phyloP scores from a whole-genome alignment of 768 basidiomycete genomes.

The Rubroboletus satanas region DNA sequence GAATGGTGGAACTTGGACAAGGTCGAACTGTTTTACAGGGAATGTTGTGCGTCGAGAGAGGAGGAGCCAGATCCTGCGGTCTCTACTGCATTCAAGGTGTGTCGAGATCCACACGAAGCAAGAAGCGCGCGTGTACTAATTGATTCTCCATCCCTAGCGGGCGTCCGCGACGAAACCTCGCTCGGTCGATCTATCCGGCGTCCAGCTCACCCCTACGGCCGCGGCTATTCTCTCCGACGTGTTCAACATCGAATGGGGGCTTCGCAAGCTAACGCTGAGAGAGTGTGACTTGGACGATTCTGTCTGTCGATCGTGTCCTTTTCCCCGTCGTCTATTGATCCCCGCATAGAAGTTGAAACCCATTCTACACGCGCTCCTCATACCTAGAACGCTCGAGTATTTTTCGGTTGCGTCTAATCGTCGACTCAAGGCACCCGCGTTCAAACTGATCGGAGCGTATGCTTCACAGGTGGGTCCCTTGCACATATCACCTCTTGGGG shows the following conservation, averaged over 20 bases:
- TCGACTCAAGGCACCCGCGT: conserved; percentile 71
- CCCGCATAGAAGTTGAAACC: conserved; percentile 70
- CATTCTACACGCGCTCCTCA: conserved; percentile 84
- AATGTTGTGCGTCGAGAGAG: conserved; percentile 77
- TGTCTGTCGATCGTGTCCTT: conserved; percentile 37
- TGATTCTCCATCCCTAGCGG: conserved; percentile 34
- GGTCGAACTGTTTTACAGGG: conserved; percentile 82
- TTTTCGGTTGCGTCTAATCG: conserved; percentile 86
- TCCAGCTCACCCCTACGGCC: conserved; percentile 63
- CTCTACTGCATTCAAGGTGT: conserved; percentile 69
- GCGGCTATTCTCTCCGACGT: conserved; percentile 88
- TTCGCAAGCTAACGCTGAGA: conserved; percentile 78
- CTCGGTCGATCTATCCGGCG: conserved; percentile 74
- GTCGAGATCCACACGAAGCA: neutral
- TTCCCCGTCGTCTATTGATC: neutral
- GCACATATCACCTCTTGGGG: neutral
- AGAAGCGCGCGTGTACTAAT: neutral
- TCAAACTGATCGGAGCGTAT: conserved; percentile 77
- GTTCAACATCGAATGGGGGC: conserved; percentile 89
- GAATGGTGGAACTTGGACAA: conserved; percentile 86
- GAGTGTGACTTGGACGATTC: conserved; percentile 85
- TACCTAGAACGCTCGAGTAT: conserved; percentile 74
- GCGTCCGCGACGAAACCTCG: conserved; percentile 57
- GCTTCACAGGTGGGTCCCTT: conserved; percentile 53
- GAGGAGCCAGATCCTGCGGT: conserved; percentile 65